Evolutionary conservation across 495 filamentous ascomycete genomes (phyloP).

Genomic region (Penicillium crystallinum): DNA sequence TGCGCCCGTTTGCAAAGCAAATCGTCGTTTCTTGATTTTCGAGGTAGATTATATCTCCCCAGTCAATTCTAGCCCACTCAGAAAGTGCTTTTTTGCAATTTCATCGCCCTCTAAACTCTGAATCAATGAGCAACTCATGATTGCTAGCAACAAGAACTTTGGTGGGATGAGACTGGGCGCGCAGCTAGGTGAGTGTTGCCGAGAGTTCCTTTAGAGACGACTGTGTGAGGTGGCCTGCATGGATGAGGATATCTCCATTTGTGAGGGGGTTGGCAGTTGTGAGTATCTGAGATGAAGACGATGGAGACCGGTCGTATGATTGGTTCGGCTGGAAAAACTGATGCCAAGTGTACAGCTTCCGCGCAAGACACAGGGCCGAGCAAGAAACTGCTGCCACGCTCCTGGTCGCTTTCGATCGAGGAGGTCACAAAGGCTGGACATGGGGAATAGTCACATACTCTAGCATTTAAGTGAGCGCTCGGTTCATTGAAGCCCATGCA

Average conservation of each 20-base stretch:
- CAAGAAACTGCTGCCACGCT: constrained; percentile 14
- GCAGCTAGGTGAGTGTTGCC: constrained; percentile 60
- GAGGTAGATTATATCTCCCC: constrained; percentile 47
- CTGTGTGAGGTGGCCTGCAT: constrained; percentile 70
- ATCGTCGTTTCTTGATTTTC: constrained; percentile 41
- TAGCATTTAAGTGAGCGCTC: no score
- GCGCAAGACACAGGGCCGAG: constrained; percentile 16
- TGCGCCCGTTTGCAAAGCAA: constrained; percentile 45
- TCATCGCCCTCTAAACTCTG: no score
- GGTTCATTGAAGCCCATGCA: no score
- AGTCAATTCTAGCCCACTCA: constrained; percentile 29
- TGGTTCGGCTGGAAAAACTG: constrained; percentile 10
- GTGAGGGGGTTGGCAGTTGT: constrained; percentile 56
- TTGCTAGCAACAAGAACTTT: constrained; percentile 72
- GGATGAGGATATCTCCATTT: constrained; percentile 67
- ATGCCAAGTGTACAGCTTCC: constrained; percentile 13
- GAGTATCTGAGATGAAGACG: constrained; percentile 70
- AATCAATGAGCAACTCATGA: constrained; percentile 65
- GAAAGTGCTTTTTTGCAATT: constrained; percentile 4
- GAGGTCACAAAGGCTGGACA: constrained; percentile 12
- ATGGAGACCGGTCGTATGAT: constrained; percentile 12
- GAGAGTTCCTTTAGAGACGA: constrained; percentile 53
- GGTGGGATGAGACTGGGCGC: constrained; percentile 50
- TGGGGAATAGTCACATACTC: no score
- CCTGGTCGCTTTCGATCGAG: constrained; percentile 14